These are phyloP conservation scores for Alnus rubra DNA, from an alignment of 306 rosid species.

Conservation along the genomic window DNA sequence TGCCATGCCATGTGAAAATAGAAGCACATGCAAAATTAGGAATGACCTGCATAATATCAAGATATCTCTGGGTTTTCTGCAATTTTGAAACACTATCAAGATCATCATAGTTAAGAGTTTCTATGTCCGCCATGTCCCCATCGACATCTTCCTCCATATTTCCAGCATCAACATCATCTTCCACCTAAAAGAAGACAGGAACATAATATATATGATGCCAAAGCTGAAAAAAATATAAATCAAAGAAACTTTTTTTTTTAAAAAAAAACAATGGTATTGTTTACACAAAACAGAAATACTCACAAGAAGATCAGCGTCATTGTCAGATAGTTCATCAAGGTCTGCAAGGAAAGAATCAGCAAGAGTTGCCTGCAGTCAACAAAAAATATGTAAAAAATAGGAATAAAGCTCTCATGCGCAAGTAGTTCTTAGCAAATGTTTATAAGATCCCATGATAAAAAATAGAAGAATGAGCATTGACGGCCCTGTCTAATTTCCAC, in stretches of 20 bases:
- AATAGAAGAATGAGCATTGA: background rate
- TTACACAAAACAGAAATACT: constrained; percentile 25
- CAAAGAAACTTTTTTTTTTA: no score
- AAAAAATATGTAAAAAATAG: background rate
- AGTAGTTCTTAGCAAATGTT: background rate
- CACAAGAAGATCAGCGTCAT: constrained; percentile 70
- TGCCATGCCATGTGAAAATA: background rate
- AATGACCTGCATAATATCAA: constrained; percentile 76
- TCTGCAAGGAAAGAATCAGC: constrained; percentile 97
- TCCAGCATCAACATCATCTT: constrained; percentile 54
- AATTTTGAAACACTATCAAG: constrained; percentile 91
- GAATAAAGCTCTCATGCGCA: background rate
- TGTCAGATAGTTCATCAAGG: constrained; percentile 93
- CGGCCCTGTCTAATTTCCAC: background rate
- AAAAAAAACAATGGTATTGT: background rate
- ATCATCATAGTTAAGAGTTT: constrained; percentile 85
- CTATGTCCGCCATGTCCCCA: constrained; percentile 88
- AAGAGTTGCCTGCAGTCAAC: constrained; percentile 73
- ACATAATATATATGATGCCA: background rate
- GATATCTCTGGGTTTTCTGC: constrained; percentile 80
- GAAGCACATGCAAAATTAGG: background rate
- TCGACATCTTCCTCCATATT: constrained; percentile 94
- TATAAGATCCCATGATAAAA: background rate
- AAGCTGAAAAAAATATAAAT: background rate
- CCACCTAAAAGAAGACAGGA: constrained; percentile 43